These are phyloP conservation scores for Mytilinidion resinicola DNA, from an alignment of 495 filamentous ascomycete genomes.

Conservation along the genomic window DNA sequence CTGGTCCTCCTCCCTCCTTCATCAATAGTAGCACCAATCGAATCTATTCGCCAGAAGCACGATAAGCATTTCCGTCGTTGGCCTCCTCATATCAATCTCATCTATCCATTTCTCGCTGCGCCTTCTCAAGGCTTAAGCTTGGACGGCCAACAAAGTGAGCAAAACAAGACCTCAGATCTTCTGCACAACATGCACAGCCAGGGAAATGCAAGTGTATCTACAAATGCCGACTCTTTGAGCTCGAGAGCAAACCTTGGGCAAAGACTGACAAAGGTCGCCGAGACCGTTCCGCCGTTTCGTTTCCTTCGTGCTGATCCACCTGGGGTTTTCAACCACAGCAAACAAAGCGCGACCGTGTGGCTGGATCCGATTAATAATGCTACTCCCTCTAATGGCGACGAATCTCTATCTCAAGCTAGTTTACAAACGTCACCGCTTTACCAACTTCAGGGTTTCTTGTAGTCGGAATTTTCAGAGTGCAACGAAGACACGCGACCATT, in stretches of 20 bases:
- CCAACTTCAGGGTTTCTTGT: constrained; percentile 7
- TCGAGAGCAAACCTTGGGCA: background rate
- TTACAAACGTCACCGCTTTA: background rate
- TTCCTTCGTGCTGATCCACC: background rate
- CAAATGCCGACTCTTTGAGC: background rate
- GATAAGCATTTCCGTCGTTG: constrained; percentile 15
- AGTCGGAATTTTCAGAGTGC: constrained; percentile 19
- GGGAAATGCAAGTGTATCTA: background rate
- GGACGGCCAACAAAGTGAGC: no score
- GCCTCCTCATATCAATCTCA: constrained; percentile 24
- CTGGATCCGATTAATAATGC: background rate
- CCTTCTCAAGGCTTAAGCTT: background rate
- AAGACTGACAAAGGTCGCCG: constrained; percentile 3
- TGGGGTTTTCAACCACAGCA: constrained; percentile 1
- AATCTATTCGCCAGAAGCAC: constrained; percentile 6
- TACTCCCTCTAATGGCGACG: background rate
- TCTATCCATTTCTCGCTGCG: constrained; percentile 21
- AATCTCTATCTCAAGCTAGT: background rate
- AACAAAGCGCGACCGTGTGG: constrained; percentile 8
- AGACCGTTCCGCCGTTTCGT: constrained; percentile 4
- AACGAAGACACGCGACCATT: constrained; percentile 10
- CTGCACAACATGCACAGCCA: no score
- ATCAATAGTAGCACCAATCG: constrained; percentile 13
- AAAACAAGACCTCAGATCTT: no score
- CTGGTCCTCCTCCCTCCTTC: constrained; percentile 20